Conservation (phyloP, 202 grass and related monocot genomes). For the Saccharum hybrid region DNA sequence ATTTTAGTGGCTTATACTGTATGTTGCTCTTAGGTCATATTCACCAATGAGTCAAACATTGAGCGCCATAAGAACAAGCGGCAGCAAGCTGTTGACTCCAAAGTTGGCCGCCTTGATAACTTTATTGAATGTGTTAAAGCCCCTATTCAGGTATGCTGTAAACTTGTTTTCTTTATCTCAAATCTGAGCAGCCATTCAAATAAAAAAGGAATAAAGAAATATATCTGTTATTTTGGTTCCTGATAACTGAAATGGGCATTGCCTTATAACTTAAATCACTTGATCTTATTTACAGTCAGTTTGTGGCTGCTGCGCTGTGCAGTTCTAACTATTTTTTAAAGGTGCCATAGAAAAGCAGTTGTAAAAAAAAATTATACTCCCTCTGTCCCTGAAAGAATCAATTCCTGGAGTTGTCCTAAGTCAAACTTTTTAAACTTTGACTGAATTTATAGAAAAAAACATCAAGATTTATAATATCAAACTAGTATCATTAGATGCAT, state of each 20-base stretch:
- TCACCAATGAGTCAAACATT: constrained; percentile 95
- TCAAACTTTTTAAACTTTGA: too few species aligned
- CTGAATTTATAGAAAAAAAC: too few species aligned
- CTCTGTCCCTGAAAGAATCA: too few species aligned
- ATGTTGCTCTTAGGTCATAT: constrained; percentile 74
- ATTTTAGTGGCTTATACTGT: constrained; percentile 9
- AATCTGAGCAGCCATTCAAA: constrained; percentile 16
- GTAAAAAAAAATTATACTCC: too few species aligned
- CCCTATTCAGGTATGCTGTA: constrained; percentile 72
- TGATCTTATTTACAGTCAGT: background rate
- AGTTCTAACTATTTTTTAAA: background rate
- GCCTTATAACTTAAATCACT: background rate
- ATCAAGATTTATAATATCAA: too few species aligned
- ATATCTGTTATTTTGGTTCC: constrained; percentile 20
- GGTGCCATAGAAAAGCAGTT: background rate
- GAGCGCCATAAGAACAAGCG: constrained; percentile 92
- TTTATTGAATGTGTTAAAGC: constrained; percentile 76
- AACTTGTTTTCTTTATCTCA: constrained; percentile 38
- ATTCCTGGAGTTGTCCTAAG: too few species aligned
- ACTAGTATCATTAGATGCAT: too few species aligned
- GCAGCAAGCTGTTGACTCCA: constrained; percentile 84
- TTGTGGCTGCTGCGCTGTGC: background rate
- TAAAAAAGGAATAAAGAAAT: constrained; percentile 9
- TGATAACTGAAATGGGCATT: background rate
- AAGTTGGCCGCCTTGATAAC: constrained; percentile 86